A percentile compares a stretch with the other conserved stretches of the same genome.
These are phyloP conservation scores for Catenaria anguillulae DNA, from an alignment of 371 early-diverging fungal genomes.

Conservation along the genomic window DNA sequence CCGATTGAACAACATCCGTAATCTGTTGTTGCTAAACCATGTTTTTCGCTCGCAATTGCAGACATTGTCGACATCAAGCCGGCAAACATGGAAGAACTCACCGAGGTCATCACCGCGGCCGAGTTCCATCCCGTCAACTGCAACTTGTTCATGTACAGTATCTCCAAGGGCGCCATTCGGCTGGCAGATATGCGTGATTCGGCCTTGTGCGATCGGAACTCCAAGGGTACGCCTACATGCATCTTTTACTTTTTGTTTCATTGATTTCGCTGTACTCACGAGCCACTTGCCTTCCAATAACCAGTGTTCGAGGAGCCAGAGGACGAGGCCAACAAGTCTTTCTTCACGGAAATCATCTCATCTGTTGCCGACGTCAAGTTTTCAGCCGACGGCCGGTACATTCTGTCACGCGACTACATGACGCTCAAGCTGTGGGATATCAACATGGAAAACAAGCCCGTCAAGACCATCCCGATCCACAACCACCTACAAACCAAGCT, in stretches of 20 bases:
- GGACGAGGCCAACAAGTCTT: constrained; percentile 81
- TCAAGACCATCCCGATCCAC: constrained; percentile 86
- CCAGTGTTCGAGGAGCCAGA: constrained; percentile 86
- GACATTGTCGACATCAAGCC: constrained; percentile 99
- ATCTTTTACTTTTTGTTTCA: background rate
- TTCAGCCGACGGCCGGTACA: constrained; percentile 86
- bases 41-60: no score
- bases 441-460: constrained; percentile 84
- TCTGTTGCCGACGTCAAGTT: constrained; percentile 94
- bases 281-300: constrained; percentile 12
- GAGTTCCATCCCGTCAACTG: constrained; percentile 94
- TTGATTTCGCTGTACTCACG: no score
- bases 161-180: constrained; percentile 94
- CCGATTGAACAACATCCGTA: background rate
- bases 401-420: constrained; percentile 89
- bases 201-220: constrained; percentile 84
- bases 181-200: constrained; percentile 91
- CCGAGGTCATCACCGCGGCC: constrained; percentile 97
- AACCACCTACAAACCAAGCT: constrained; percentile 83
- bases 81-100: constrained; percentile 95
- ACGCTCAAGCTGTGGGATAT: constrained; percentile 96
- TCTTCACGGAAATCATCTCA: constrained; percentile 96
- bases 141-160: constrained; percentile 94
- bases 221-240: no score
- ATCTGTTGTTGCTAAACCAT: background rate